Evolutionary conservation across 2,329 filamentous ascomycete species (phyloP).

Genomic region (Stromatinia cepivora): DNA sequence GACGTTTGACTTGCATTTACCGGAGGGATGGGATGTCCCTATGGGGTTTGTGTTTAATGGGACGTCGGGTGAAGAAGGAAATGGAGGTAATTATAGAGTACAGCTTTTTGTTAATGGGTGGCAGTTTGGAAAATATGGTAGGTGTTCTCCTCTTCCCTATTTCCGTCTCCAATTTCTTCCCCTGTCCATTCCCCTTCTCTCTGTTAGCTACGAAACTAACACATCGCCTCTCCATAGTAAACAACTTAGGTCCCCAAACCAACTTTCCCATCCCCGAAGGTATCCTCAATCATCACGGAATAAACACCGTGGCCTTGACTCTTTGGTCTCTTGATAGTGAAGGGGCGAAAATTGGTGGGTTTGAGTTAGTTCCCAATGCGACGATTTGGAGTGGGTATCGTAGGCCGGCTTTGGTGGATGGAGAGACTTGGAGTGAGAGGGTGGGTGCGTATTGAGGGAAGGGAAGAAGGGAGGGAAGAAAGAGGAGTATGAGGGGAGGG

Average conservation of each 20-base stretch:
- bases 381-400: constrained; percentile 8
- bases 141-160: not conserved
- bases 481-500: too few relatives aligned
- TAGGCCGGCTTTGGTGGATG: not conserved
- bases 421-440: constrained; percentile 35
- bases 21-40: constrained; percentile 59
- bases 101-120: constrained; percentile 75
- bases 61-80: constrained; percentile 30
- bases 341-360: constrained; percentile 29
- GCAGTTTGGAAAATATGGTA: constrained; percentile 65
- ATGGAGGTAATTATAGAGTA: constrained; percentile 53
- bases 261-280: constrained; percentile 72
- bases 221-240: constrained; percentile 35
- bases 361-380: constrained; percentile 1
- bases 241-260: constrained; percentile 72
- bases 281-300: constrained; percentile 67
- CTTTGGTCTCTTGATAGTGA: constrained; percentile 58
- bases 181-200: not conserved
- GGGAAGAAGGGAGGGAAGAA: too few relatives aligned
- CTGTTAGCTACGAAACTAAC: not conserved
- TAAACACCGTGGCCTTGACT: constrained; percentile 67
- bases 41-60: constrained; percentile 59
- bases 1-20: constrained; percentile 56
- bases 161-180: not conserved
- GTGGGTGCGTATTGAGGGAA: not conserved